Conservation (phyloP, 495 filamentous ascomycete species). For the Sphaerosporella brunnea region DNA sequence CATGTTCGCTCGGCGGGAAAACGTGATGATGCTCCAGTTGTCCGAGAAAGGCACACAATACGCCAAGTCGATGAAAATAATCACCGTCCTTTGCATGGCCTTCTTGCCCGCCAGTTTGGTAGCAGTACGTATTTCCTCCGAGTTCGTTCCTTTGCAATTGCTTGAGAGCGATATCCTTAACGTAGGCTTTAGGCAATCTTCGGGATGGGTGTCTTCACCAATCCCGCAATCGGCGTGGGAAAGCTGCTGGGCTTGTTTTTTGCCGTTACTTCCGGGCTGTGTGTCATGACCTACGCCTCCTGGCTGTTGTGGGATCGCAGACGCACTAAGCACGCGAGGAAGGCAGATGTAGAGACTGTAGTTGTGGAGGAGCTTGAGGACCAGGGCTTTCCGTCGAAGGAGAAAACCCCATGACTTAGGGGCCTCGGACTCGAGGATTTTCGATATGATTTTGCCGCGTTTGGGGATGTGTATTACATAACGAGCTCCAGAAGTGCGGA, state of each 20-base stretch:
- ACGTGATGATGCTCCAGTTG: conserved; percentile 26
- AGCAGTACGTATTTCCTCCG: conserved; percentile 23
- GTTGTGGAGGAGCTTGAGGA: too few species aligned
- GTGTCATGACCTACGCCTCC: conserved; percentile 2
- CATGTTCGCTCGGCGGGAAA: conserved; percentile 23
- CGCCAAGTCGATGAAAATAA: conserved; percentile 27
- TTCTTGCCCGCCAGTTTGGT: conserved; percentile 29
- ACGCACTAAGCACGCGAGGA: too few species aligned
- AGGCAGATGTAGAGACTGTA: too few species aligned
- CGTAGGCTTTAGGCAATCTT: background rate
- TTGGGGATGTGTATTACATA: too few species aligned
- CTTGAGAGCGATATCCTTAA: background rate
- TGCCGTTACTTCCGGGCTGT: background rate
- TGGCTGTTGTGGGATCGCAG: conserved; percentile 12
- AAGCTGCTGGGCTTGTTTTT: background rate
- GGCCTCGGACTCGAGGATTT: too few species aligned
- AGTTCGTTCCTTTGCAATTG: background rate
- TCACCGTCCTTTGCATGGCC: conserved; percentile 28
- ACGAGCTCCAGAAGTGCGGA: too few species aligned
- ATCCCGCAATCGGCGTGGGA: background rate
- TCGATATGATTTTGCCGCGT: too few species aligned
- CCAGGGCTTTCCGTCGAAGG: too few species aligned
- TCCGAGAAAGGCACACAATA: conserved; percentile 27
- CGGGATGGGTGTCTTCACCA: background rate
- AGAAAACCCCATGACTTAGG: too few species aligned